phyloP scores from a whole-genome alignment of 2,329 filamentous ascomycete species.

The Penicillium sp. region DNA sequence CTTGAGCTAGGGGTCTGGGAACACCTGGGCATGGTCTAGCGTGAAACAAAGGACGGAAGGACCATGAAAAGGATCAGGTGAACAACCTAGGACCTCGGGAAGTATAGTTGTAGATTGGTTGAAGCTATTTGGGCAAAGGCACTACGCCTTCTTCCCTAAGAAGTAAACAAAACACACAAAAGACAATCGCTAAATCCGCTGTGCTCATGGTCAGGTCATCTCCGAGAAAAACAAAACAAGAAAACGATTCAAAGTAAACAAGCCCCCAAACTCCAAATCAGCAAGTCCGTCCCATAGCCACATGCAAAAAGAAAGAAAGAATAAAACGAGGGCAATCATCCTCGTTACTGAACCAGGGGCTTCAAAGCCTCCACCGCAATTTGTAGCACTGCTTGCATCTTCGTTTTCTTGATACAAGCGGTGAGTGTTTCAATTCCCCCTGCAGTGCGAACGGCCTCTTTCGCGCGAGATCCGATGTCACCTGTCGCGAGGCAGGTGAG shows the following conservation, averaged over 20 bases:
- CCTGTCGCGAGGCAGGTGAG: conserved; percentile 65
- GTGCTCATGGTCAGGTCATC: conserved; percentile 20
- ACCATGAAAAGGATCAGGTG: neutral
- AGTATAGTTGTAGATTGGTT: neutral
- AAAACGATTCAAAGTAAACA: neutral
- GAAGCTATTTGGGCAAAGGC: neutral
- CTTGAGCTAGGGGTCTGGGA: neutral
- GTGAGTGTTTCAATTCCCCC: conserved; percentile 70
- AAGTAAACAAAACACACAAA: neutral
- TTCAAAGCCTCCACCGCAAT: conserved; percentile 73
- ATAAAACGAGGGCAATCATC: conserved; percentile 1
- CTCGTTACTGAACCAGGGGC: conserved; percentile 53
- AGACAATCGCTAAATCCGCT: conserved; percentile 21
- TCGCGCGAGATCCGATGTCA: conserved; percentile 62
- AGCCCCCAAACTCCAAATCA: conserved; percentile 7
- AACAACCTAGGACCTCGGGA: neutral
- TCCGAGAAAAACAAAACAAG: neutral
- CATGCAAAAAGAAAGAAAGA: conserved; percentile 12
- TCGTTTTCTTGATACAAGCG: conserved; percentile 67
- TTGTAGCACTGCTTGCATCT: conserved; percentile 69
- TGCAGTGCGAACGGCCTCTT: conserved; percentile 61
- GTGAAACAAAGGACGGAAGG: neutral
- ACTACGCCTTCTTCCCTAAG: neutral
- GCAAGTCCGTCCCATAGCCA: conserved; percentile 6
- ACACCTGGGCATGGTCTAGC: too few relatives aligned